Conservation (phyloP, 371 early-diverging fungal genomes). For the Conidiobolus incongruus region DNA sequence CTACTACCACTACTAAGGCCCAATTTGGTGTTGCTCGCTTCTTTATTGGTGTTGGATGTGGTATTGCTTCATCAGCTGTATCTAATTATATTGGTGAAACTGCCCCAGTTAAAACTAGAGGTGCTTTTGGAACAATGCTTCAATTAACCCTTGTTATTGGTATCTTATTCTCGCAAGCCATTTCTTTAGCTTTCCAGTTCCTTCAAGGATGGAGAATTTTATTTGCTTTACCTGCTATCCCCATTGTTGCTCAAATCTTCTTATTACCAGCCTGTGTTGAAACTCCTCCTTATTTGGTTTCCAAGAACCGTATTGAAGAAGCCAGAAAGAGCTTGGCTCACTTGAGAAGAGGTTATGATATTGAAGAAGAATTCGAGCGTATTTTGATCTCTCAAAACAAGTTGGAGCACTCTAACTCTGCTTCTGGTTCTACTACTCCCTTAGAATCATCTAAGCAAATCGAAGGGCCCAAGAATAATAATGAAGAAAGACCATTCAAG, state of each 20-base stretch:
- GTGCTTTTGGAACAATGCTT: slow-evolving; percentile 38
- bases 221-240: slow-evolving; percentile 33
- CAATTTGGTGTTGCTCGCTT: slow-evolving; percentile 52
- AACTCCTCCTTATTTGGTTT: slow-evolving; percentile 47
- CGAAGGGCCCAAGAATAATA: not conserved
- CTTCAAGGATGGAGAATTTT: slow-evolving; percentile 43
- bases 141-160: slow-evolving; percentile 63
- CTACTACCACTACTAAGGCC: slow-evolving; percentile 23
- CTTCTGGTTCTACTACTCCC: not conserved
- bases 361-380: slow-evolving; percentile 33
- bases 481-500: not conserved
- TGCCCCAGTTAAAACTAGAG: slow-evolving; percentile 34
- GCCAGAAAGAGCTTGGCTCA: slow-evolving; percentile 25
- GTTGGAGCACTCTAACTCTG: not conserved
- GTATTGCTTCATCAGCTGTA: slow-evolving; percentile 57
- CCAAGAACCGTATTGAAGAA: slow-evolving; percentile 27
- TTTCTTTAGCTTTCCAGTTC: slow-evolving; percentile 26
- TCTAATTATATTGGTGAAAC: slow-evolving; percentile 67
- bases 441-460: slow-evolving; percentile 1
- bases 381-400: slow-evolving; percentile 10
- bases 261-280: slow-evolving; percentile 48
- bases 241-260: slow-evolving; percentile 38
- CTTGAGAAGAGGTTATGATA: slow-evolving; percentile 27
- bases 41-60: slow-evolving; percentile 58
- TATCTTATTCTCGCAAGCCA: slow-evolving; percentile 35